Conservation (phyloP, 1,139 yeast species). For the Geotrichum siamense region DNA sequence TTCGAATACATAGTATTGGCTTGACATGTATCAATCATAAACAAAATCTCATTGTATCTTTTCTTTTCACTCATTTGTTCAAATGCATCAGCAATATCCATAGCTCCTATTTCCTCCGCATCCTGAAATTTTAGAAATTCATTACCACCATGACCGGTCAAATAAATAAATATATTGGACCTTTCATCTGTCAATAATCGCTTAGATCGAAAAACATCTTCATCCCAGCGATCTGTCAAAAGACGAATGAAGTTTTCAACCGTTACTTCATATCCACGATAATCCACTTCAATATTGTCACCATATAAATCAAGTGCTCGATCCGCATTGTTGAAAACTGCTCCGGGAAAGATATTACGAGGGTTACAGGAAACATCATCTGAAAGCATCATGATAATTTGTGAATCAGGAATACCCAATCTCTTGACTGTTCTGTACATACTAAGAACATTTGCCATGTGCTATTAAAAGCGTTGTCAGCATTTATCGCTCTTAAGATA, state of each 20-base stretch:
- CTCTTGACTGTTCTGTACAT: conserved; percentile 93
- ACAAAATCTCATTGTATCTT: conserved; percentile 87
- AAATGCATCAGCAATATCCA: conserved; percentile 95
- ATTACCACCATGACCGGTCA: conserved; percentile 99
- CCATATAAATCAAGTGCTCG: conserved; percentile 93
- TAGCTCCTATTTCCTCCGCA: conserved; percentile 93
- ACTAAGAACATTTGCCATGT: conserved; percentile 92
- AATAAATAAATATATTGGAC: conserved; percentile 84
- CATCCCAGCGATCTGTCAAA: conserved; percentile 91
- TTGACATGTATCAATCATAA: conserved; percentile 98
- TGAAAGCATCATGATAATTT: conserved; percentile 88
- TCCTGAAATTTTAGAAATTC: conserved; percentile 96
- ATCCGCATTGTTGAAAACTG: conserved; percentile 90
- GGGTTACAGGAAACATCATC: conserved; percentile 98
- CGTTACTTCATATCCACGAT: conserved; percentile 95
- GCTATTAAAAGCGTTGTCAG: conserved; percentile 31
- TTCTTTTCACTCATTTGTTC: conserved; percentile 95
- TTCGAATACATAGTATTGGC: conserved; percentile 96
- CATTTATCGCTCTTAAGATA: neutral
- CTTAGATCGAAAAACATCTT: conserved; percentile 86
- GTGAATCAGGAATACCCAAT: conserved; percentile 95
- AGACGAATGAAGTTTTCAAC: conserved; percentile 90
- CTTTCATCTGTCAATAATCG: conserved; percentile 86
- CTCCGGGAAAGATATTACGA: conserved; percentile 90
- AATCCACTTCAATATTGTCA: conserved; percentile 90